A percentile compares a stretch with the other conserved stretches of the same genome.
These are phyloP conservation scores for Cutaneotrichosporon sp. DNA, from an alignment of 1,284 basidiomycete species.

Conservation along the genomic window DNA sequence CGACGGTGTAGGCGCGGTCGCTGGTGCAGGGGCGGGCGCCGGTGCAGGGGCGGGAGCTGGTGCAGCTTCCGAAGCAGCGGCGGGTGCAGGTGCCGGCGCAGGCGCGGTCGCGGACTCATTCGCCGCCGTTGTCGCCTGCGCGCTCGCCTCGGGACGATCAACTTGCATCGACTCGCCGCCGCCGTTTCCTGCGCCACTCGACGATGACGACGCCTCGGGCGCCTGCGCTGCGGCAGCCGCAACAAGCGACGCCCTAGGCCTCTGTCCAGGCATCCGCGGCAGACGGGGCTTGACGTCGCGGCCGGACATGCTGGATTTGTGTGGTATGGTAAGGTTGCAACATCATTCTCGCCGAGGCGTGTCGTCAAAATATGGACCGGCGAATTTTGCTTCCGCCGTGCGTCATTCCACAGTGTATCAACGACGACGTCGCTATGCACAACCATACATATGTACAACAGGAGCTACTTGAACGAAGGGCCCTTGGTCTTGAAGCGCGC, in stretches of 20 bases:
- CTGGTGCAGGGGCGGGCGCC: background rate
- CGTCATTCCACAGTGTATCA: background rate
- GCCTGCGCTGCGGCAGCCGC: conserved; percentile 8
- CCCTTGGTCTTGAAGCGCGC: background rate
- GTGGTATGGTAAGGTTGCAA: background rate
- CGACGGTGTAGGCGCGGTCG: background rate
- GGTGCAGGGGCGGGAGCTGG: background rate
- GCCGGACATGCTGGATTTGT: conserved; percentile 6
- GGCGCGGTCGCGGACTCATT: background rate
- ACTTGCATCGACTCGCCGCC: no score
- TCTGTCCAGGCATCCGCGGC: conserved; percentile 14
- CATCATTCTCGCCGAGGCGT: background rate
- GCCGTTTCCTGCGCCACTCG: background rate
- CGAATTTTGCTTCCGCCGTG: background rate
- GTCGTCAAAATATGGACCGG: background rate
- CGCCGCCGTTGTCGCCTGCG: background rate
- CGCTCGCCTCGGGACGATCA: background rate
- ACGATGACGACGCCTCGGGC: background rate
- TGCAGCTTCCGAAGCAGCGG: background rate
- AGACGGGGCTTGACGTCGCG: conserved; percentile 13
- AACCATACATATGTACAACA: conserved; percentile 1
- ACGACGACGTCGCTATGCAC: no score
- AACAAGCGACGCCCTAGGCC: conserved; percentile 8
- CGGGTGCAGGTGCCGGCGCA: no score
- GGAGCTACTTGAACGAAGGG: no score